Percentiles rank a stretch among this genome's conserved stretches.
phyloP scores from a whole-genome alignment of 495 filamentous ascomycete species.

The Talaromyces thailandensis region DNA sequence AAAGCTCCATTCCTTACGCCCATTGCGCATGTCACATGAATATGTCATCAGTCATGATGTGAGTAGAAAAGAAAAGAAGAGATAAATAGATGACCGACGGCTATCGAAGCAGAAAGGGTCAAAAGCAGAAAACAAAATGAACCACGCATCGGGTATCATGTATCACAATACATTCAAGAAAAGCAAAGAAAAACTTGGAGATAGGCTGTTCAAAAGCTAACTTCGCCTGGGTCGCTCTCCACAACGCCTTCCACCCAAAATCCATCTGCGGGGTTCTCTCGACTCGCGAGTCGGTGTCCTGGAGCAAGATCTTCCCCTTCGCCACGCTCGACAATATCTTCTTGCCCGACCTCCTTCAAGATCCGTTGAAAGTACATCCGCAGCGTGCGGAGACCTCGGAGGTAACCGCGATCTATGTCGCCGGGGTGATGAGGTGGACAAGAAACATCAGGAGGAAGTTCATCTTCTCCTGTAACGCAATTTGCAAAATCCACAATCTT shows the following conservation, averaged over 20 bases:
- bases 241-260: constrained; percentile 36
- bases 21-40: constrained; percentile 8
- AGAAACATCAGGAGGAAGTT: constrained; percentile 46
- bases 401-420: constrained; percentile 80
- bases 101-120: neutral
- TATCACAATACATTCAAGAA: constrained; percentile 2
- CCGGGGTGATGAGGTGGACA: constrained; percentile 77
- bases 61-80: constrained; percentile 10
- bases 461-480: constrained; percentile 82
- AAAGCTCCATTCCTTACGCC: constrained; percentile 25
- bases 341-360: constrained; percentile 62
- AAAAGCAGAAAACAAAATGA: constrained; percentile 3
- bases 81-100: constrained; percentile 6
- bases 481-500: constrained; percentile 99
- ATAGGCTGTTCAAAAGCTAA: constrained; percentile 27
- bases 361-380: constrained; percentile 82
- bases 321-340: constrained; percentile 43
- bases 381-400: constrained; percentile 74
- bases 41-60: constrained; percentile 6
- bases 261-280: constrained; percentile 22
- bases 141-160: neutral
- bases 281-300: constrained; percentile 19
- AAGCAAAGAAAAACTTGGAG: neutral
- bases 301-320: constrained; percentile 37
- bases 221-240: constrained; percentile 36